Conservation (phyloP, 805 yeast genomes). For the Cyberlindnera amylophila region DNA sequence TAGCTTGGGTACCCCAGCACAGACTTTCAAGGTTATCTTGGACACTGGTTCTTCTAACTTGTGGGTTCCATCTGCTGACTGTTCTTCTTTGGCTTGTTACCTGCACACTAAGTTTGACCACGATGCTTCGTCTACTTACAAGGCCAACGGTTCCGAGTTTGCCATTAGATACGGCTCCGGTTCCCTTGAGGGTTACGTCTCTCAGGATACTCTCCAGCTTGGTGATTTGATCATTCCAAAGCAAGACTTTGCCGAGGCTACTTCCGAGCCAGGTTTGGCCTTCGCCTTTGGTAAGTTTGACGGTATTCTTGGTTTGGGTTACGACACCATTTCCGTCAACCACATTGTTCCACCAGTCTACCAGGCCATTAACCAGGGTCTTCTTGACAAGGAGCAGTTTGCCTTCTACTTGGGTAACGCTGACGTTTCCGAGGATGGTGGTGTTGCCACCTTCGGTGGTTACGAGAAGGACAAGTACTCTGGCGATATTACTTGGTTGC, state of each 20-base stretch:
- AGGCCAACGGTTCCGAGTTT: slow-evolving; percentile 82
- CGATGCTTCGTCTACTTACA: slow-evolving; percentile 74
- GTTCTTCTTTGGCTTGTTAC: slow-evolving; percentile 93
- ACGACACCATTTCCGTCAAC: slow-evolving; percentile 86
- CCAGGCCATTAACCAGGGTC: slow-evolving; percentile 78
- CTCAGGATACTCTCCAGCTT: slow-evolving; percentile 75
- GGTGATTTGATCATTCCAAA: slow-evolving; percentile 83
- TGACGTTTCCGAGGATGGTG: slow-evolving; percentile 68
- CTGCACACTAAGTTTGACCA: slow-evolving; percentile 90
- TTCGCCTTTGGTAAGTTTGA: slow-evolving; percentile 99
- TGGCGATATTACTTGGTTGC: slow-evolving; percentile 92
- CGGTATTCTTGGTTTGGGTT: slow-evolving; percentile 94
- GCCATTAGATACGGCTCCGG: slow-evolving; percentile 92
- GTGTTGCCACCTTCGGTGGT: slow-evolving; percentile 95
- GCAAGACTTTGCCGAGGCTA: slow-evolving; percentile 96
- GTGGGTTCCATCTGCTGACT: slow-evolving; percentile 91
- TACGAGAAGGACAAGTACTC: slow-evolving; percentile 68
- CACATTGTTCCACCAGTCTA: slow-evolving; percentile 90
- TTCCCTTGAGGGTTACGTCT: slow-evolving; percentile 84
- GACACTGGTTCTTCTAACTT: slow-evolving; percentile 97
- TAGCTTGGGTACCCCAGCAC: slow-evolving; percentile 88
- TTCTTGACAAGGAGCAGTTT: slow-evolving; percentile 80
- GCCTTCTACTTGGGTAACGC: slow-evolving; percentile 88
- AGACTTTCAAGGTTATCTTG: slow-evolving; percentile 85
- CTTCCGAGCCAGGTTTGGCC: slow-evolving; percentile 95